Evolutionary conservation across 176 grass and related monocot species (phyloP).

Genomic region (Juncus effusus): DNA sequence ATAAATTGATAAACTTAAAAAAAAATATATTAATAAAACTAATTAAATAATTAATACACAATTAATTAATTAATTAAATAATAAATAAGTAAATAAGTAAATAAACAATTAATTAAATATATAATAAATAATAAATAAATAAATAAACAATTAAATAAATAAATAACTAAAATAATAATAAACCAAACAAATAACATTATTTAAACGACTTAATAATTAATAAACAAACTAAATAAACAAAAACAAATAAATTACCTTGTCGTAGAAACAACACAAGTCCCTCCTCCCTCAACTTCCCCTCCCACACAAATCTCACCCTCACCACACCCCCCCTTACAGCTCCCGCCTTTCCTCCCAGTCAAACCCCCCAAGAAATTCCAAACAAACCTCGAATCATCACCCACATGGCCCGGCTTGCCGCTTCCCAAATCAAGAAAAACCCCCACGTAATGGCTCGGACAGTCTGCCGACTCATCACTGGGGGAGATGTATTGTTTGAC

Average conservation of each 20-base stretch:
- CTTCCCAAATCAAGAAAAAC: conserved; percentile 68
- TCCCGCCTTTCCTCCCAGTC: conserved; percentile 35
- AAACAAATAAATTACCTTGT: conserved; percentile 50
- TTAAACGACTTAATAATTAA: background rate
- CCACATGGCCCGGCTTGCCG: conserved; percentile 53
- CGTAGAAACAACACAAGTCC: conserved; percentile 72
- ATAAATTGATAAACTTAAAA: no score
- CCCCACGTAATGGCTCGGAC: conserved; percentile 91
- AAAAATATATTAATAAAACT: no score
- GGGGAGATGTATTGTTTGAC: conserved; percentile 62
- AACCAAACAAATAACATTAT: no score
- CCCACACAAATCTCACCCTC: conserved; percentile 58
- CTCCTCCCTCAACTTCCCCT: conserved; percentile 66
- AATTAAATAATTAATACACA: no score
- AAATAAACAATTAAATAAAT: no score
- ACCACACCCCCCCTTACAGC: conserved; percentile 64
- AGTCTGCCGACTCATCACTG: conserved; percentile 33
- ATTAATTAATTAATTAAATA: no score
- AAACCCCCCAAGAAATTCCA: conserved; percentile 89
- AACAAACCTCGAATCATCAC: conserved; percentile 86
- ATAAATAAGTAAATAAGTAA: no score
- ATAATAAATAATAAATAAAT: no score
- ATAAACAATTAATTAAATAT: no score
- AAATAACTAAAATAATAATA: no score
- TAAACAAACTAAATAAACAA: background rate